Percentiles rank a stretch among this genome's conserved stretches.
These are phyloP conservation scores for Cadophora malorum DNA, from an alignment of 2,329 filamentous ascomycete genomes.

Conservation along the genomic window DNA sequence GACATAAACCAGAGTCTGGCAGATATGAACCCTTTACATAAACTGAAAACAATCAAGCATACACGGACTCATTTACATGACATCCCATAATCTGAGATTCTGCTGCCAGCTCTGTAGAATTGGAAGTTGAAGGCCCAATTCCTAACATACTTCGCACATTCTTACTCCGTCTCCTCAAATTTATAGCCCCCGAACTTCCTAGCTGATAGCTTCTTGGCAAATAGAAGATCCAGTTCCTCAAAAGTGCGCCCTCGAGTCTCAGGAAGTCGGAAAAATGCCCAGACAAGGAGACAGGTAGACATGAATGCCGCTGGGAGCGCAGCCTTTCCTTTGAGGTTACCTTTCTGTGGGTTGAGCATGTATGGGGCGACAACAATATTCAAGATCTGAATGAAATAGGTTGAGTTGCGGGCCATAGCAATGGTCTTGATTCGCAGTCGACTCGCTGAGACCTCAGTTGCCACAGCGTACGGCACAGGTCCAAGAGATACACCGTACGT, in stretches of 20 bases:
- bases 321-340: constrained; percentile 47
- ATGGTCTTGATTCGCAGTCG: constrained; percentile 36
- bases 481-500: constrained; percentile 53
- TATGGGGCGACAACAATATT: constrained; percentile 67
- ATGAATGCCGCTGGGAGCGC: constrained; percentile 51
- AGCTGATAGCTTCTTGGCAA: constrained; percentile 49
- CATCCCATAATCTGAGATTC: no score
- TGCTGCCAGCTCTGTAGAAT: no score
- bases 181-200: background rate
- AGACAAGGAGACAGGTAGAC: constrained; percentile 49
- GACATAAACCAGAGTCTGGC: no score
- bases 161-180: background rate
- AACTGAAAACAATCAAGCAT: no score
- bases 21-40: no score
- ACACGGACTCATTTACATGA: no score
- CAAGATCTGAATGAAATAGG: constrained; percentile 46
- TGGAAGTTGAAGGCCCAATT: no score
- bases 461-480: constrained; percentile 51
- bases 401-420: constrained; percentile 46
- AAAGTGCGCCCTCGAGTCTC: constrained; percentile 45
- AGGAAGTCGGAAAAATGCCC: constrained; percentile 49
- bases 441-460: constrained; percentile 50
- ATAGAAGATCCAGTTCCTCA: constrained; percentile 24
- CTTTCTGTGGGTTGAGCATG: constrained; percentile 60
- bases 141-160: background rate